Base-by-base conservation (phyloP, 1,139 yeast species). In the Yamadazyma blattariae region DNA sequence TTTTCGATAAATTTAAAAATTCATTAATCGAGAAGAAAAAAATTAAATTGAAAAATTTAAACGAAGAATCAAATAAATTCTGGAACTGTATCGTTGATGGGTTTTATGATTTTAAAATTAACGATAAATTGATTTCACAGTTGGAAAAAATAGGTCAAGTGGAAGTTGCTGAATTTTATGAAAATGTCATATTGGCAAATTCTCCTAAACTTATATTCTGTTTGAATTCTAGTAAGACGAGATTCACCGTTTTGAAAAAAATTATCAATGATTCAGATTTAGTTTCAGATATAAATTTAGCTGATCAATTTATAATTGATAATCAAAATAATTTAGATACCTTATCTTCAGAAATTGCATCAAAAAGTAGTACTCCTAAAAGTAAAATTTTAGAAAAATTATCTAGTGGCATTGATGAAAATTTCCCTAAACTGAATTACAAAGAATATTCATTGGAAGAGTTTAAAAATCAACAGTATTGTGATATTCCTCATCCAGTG, bases 71-170 rank as follows among this genome's bases (percentile, higher is more conserved):
- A 25, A 55, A 64, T 17, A 67, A 82, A 46, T 82, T 77, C 56
- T 81, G 88, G 78, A 67, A 72, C 39, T 71, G 78, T 14, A 82
- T 92, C 38, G 73, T 76, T 26, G 72, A 78, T 38, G 97, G 97
- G 4, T 84, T 68, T 57, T 88, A 82, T 54, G 86, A 90, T 55
- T 92, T 89, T 59, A 62, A 69, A 29, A 67, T 71, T 32, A 67
- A 78, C 41, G 74, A 67, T 33, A 63, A 67, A 33, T 82, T 82
- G 41, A 89, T 85, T 9, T 69, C 69, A 29, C 48, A 74, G 7
- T 67, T 88, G 40, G 70, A 72, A 34, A 50, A 51, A 1, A 57
- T 89, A 34, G 66, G 80, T 20, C 74, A 80, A 51, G 53, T 59
- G 1, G 85, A 90, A 26, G 64, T 90, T 28, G 46, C 75, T 17